Base-by-base conservation (phyloP, 2,329 filamentous ascomycete species). In the Mycosphaerelloides madeirae region DNA sequence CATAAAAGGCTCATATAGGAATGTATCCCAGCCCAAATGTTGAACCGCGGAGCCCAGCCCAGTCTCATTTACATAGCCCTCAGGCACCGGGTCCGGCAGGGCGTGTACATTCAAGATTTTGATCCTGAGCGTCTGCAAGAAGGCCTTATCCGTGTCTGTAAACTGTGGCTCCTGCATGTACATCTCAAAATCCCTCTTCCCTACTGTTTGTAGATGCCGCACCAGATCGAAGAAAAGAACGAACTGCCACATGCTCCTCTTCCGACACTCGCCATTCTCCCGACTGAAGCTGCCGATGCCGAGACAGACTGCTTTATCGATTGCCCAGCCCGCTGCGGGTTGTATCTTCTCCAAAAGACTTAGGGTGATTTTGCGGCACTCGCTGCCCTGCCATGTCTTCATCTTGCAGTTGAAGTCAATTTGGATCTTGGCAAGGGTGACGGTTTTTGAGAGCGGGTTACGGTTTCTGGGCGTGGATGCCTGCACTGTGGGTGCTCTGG, bases 241-340 rank as follows among this genome's bases (percentile, higher is more conserved):
- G 19, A 60, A 46, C 48, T 65, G 63, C 54, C 55, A 57, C 45
- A 64, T 46, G 31, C 56, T 62, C 38, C 61, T 53, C 31, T 53
- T 49, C n/a, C 60, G 35, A 20, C 52, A 53, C n/a, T 56, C 47
- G 22, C 53, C 40, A 19, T 63, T 61, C 16, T 60, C 57, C 31
- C 59, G 45, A 44, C 58, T 62, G 48, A 62, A 56, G 40, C 60
- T 62, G 3, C 59, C 60, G 9, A 53, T 49, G 1, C 56, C 63
- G 3, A 65, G 37, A 34, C 60, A 63, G 1, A 64, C 38, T 3
- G 60, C 62, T n/a, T 50, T 57, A 9, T 48, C 29, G 20, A 65
- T 40, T 6, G 41, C 34, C 56, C 54, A 59, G 11, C 51, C 56
- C 1, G 38, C 31, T 2, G 59, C 54, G 1, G 59, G 50, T 15